Percentiles rank a stretch among this genome's conserved stretches.
Conservation (phyloP, 176 grass and related monocot species). For the Puya raimondii region DNA sequence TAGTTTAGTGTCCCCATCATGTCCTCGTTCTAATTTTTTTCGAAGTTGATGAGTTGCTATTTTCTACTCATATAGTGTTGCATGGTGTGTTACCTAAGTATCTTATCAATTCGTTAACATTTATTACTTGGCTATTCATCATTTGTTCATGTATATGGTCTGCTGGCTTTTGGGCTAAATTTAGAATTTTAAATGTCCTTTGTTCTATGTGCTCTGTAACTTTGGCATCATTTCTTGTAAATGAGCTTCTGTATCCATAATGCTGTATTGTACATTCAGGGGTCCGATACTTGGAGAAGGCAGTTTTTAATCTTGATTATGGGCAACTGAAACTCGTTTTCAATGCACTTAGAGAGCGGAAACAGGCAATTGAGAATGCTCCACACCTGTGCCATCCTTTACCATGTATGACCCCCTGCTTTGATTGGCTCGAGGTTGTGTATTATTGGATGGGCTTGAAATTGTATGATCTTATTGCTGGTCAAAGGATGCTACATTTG, state of each 20-base stretch:
- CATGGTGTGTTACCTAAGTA: too few relatives aligned
- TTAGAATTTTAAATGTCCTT: neutral
- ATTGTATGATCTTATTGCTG: slow-evolving; percentile 85
- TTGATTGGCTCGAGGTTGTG: slow-evolving; percentile 91
- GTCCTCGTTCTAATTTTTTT: too few relatives aligned
- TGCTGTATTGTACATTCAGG: slow-evolving; percentile 29
- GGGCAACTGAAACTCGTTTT: slow-evolving; percentile 90
- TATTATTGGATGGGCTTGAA: slow-evolving; percentile 93
- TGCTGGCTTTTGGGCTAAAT: neutral
- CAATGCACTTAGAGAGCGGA: slow-evolving; percentile 87
- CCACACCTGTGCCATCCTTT: slow-evolving; percentile 83
- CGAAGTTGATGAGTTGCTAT: too few relatives aligned
- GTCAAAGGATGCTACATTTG: slow-evolving; percentile 72
- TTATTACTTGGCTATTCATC: too few relatives aligned
- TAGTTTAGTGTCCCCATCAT: too few relatives aligned
- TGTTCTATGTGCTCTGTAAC: too few relatives aligned
- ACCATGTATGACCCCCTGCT: slow-evolving; percentile 96
- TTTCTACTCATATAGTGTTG: too few relatives aligned
- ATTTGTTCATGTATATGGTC: too few relatives aligned
- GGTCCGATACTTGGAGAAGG: slow-evolving; percentile 92
- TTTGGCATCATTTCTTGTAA: neutral
- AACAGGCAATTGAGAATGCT: slow-evolving; percentile 84
- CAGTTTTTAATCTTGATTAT: slow-evolving; percentile 92
- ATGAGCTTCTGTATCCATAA: neutral
- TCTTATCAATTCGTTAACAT: too few relatives aligned